Conservation (phyloP, 441 rosid species). For the Kokia cookei region DNA sequence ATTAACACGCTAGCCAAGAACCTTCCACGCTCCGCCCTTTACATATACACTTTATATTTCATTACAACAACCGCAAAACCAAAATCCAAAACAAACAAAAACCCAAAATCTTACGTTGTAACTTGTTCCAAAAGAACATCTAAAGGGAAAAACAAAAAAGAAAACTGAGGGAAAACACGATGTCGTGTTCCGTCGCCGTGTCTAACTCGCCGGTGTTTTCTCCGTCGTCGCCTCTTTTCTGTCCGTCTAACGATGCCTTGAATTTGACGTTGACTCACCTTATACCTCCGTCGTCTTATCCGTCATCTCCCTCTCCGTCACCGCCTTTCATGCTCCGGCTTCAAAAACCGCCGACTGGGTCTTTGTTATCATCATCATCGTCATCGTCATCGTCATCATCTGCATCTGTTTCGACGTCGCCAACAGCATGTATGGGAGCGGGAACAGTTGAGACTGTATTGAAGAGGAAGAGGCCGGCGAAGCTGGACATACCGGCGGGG, state of each 20-base stretch:
- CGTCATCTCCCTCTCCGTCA: conserved; percentile 23
- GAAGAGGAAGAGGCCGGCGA: conserved; percentile 78
- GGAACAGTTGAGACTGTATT: conserved; percentile 16
- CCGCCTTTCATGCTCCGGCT: conserved; percentile 42
- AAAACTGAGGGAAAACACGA: not conserved
- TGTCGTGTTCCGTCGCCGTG: conserved; percentile 76
- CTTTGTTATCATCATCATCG: conserved; percentile 16
- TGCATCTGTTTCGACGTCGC: not conserved
- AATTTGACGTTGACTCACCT: conserved; percentile 34
- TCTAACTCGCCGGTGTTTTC: conserved; percentile 77
- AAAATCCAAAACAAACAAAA: not conserved
- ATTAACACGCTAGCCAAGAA: not conserved
- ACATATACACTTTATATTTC: not conserved
- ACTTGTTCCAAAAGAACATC: not conserved
- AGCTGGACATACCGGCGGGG: conserved; percentile 49
- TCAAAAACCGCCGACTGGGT: conserved; percentile 35
- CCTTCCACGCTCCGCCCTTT: not conserved
- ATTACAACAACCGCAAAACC: not conserved
- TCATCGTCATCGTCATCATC: not conserved
- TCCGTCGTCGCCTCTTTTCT: conserved; percentile 62
- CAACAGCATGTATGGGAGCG: not conserved
- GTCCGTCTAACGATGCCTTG: conserved; percentile 40
- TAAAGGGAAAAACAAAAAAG: not conserved
- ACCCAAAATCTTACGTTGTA: not conserved
- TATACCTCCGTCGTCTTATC: conserved; percentile 28